Evolutionary conservation across 495 filamentous ascomycete species (phyloP).

Genomic region (Penicillium nucicola): DNA sequence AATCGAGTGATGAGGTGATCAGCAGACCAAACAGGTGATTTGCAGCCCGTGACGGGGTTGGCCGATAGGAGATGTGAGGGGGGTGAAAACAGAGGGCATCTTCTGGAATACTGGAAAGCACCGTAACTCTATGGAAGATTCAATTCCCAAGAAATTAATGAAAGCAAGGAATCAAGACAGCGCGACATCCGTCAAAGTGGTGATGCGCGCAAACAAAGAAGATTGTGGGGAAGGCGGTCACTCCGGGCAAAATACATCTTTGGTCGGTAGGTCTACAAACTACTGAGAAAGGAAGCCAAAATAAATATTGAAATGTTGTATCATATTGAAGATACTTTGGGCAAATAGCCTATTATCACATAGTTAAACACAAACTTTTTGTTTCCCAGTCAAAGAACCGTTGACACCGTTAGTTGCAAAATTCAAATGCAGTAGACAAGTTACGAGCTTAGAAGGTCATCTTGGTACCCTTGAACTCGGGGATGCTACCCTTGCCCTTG

Average conservation of each 20-base stretch:
- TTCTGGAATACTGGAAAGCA: background rate
- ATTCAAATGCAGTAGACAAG: conserved; percentile 8
- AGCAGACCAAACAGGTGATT: conserved; percentile 28
- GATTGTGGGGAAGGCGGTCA: conserved; percentile 2
- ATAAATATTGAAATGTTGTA: conserved; percentile 11
- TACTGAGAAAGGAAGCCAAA: background rate
- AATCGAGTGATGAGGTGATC: conserved; percentile 25
- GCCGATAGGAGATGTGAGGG: conserved; percentile 7
- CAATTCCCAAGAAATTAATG: background rate
- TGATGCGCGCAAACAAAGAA: background rate
- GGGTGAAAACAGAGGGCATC: background rate
- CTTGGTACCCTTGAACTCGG: conserved; percentile 90
- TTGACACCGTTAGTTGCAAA: conserved; percentile 19
- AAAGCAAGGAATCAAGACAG: background rate
- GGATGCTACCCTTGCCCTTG: conserved; percentile 70
- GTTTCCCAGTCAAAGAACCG: conserved; percentile 11
- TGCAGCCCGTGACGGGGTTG: conserved; percentile 18
- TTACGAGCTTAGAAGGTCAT: conserved; percentile 67
- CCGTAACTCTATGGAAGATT: background rate
- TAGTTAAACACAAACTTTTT: conserved; percentile 22
- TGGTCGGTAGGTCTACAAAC: background rate
- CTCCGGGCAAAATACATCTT: background rate
- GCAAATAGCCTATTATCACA: conserved; percentile 16
- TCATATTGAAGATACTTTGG: conserved; percentile 15
- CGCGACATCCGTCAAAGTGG: no score